phyloP scores from a whole-genome alignment of 1,284 basidiomycete species.

The Ganoderma sp. region DNA sequence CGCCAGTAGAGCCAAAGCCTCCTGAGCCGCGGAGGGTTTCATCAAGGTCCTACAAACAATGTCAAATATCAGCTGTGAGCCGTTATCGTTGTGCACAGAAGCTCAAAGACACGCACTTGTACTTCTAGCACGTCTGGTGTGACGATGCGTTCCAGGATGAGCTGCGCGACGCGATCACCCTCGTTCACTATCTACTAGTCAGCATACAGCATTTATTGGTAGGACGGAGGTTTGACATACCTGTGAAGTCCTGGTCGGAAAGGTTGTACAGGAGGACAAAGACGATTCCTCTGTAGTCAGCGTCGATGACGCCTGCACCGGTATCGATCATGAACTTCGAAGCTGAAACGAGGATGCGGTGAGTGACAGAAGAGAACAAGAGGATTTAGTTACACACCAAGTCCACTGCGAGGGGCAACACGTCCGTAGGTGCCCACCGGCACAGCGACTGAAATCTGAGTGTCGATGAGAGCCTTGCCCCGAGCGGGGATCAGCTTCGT shows the following conservation, averaged over 20 bases:
- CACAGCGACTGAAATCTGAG: slow-evolving; percentile 91
- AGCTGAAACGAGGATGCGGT: slow-evolving; percentile 53
- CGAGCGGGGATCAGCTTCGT: slow-evolving; percentile 79
- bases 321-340: slow-evolving; percentile 97
- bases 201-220: not conserved
- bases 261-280: slow-evolving; percentile 97
- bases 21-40: slow-evolving; percentile 85
- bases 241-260: slow-evolving; percentile 86
- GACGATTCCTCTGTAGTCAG: slow-evolving; percentile 92
- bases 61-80: not conserved
- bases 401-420: slow-evolving; percentile 91
- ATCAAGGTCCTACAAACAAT: slow-evolving; percentile 68
- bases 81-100: not conserved
- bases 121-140: slow-evolving; percentile 89
- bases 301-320: slow-evolving; percentile 95
- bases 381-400: slow-evolving; percentile 60
- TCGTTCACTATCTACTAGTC: slow-evolving; percentile 67
- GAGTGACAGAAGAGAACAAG: not conserved
- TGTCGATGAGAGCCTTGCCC: slow-evolving; percentile 89
- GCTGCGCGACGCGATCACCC: slow-evolving; percentile 93
- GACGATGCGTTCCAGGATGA: slow-evolving; percentile 91
- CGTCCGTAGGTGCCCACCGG: slow-evolving; percentile 94
- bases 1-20: slow-evolving; percentile 97
- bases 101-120: slow-evolving; percentile 56
- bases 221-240: slow-evolving; percentile 49